Percentiles rank a stretch among this genome's conserved stretches.
phyloP scores from a whole-genome alignment of 441 rosid species.

The Flueggea neowawraea region DNA sequence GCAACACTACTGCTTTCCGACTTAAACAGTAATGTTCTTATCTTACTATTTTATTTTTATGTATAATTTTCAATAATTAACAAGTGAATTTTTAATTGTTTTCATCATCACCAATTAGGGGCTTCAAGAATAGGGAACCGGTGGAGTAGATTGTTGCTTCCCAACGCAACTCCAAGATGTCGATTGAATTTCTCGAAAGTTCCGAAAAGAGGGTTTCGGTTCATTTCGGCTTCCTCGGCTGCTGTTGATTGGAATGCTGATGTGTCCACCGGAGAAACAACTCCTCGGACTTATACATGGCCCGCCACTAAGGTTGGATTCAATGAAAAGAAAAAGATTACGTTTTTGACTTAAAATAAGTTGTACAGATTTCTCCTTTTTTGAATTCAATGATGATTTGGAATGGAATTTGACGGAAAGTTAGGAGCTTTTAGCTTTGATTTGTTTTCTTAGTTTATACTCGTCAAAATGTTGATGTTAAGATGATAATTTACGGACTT shows the following conservation, averaged over 20 bases:
- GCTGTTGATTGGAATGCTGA: conserved; percentile 35
- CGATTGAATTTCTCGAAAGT: conserved; percentile 23
- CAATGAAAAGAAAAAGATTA: neutral
- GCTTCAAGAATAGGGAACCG: conserved; percentile 36
- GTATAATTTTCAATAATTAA: too few relatives aligned
- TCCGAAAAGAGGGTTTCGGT: conserved; percentile 15
- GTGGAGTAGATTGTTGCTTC: conserved; percentile 26
- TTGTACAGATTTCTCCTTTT: neutral
- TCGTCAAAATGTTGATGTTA: too few relatives aligned
- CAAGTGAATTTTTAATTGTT: neutral
- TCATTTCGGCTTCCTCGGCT: conserved; percentile 23
- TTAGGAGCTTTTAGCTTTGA: too few relatives aligned
- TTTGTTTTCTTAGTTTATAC: too few relatives aligned
- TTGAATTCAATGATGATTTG: neutral
- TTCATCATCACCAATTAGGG: conserved; percentile 16
- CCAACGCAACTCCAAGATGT: conserved; percentile 12
- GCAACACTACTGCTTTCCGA: too few relatives aligned
- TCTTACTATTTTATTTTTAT: too few relatives aligned
- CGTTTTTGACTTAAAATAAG: neutral
- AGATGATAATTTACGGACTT: too few relatives aligned
- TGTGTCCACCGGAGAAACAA: conserved; percentile 27
- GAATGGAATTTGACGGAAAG: too few relatives aligned
- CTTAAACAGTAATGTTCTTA: too few relatives aligned
- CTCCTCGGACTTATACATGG: conserved; percentile 52
- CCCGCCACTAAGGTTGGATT: conserved; percentile 54